Evolutionary conservation across 768 basidiomycete genomes (phyloP).

Genomic region (Pisolithus microcarpus): DNA sequence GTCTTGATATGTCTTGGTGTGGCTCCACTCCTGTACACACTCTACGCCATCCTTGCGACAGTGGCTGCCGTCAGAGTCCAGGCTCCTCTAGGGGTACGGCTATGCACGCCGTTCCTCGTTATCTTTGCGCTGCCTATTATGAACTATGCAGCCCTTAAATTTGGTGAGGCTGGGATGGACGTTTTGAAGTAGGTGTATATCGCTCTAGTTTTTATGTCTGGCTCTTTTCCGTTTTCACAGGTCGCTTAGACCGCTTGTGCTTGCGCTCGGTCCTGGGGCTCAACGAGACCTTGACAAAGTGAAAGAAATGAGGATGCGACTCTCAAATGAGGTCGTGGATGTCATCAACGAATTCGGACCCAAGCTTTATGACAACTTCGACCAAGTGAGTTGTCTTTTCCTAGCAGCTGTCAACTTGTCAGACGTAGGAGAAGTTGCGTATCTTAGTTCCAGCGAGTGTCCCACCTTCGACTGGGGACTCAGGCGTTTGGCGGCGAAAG

Average conservation of each 20-base stretch:
- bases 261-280: slow-evolving; percentile 85
- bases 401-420: not conserved
- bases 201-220: slow-evolving; percentile 5
- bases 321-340: slow-evolving; percentile 80
- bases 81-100: slow-evolving; percentile 52
- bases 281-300: slow-evolving; percentile 71
- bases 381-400: slow-evolving; percentile 45
- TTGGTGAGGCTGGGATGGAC: slow-evolving; percentile 97
- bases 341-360: slow-evolving; percentile 90
- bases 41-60: slow-evolving; percentile 82
- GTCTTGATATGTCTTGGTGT: slow-evolving; percentile 89
- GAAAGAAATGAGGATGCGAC: slow-evolving; percentile 60
- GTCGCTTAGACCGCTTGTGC: slow-evolving; percentile 84
- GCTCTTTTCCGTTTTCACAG: slow-evolving; percentile 31
- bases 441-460: slow-evolving; percentile 77
- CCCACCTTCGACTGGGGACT: slow-evolving; percentile 68
- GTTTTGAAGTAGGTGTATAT: slow-evolving; percentile 71
- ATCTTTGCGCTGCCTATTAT: slow-evolving; percentile 73
- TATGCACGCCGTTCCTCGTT: slow-evolving; percentile 75
- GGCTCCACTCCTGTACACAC: slow-evolving; percentile 75
- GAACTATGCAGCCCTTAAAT: slow-evolving; percentile 90
- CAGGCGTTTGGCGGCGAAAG: slow-evolving; percentile 74
- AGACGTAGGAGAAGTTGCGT: slow-evolving; percentile 45
- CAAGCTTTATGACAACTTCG: slow-evolving; percentile 78
- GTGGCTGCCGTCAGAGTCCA: slow-evolving; percentile 61